Evolutionary conservation across 2,329 filamentous ascomycete species (phyloP).

Genomic region (Cercospora zeina): DNA sequence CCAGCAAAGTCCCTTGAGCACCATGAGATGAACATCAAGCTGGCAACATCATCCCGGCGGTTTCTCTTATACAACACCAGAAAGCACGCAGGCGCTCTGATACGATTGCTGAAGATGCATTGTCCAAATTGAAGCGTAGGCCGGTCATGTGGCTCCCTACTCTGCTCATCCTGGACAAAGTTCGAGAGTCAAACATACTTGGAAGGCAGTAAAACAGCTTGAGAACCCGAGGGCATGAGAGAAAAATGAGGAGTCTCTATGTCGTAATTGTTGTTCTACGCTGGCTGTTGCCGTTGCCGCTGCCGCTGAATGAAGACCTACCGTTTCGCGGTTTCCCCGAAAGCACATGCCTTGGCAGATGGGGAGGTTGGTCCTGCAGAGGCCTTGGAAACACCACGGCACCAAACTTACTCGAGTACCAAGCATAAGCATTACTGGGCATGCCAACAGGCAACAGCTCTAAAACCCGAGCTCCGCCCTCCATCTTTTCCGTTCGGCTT

Average conservation of each 20-base stretch:
- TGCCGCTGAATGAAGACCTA: constrained; percentile 1
- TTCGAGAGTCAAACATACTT: background rate
- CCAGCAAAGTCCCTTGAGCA: background rate
- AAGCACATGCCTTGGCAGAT: constrained; percentile 3
- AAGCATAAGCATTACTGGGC: constrained; percentile 17
- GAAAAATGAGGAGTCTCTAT: background rate
- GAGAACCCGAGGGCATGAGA: background rate
- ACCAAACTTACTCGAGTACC: constrained; percentile 10
- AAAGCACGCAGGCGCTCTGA: background rate
- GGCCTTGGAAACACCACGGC: constrained; percentile 14
- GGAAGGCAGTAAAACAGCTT: background rate
- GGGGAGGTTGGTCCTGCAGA: constrained; percentile 9
- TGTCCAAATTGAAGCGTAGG: background rate
- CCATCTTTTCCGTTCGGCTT: background rate
- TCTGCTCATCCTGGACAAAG: background rate
- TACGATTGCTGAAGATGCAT: background rate
- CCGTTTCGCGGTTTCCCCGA: background rate
- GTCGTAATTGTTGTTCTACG: background rate
- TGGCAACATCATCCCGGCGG: background rate
- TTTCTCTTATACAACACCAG: background rate
- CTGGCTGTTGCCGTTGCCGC: background rate
- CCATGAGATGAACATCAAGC: background rate
- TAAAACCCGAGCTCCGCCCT: constrained; percentile 2
- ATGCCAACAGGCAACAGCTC: background rate
- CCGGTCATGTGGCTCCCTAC: background rate